Conservation (phyloP, 805 yeast species). For the Starmera caribaea region DNA sequence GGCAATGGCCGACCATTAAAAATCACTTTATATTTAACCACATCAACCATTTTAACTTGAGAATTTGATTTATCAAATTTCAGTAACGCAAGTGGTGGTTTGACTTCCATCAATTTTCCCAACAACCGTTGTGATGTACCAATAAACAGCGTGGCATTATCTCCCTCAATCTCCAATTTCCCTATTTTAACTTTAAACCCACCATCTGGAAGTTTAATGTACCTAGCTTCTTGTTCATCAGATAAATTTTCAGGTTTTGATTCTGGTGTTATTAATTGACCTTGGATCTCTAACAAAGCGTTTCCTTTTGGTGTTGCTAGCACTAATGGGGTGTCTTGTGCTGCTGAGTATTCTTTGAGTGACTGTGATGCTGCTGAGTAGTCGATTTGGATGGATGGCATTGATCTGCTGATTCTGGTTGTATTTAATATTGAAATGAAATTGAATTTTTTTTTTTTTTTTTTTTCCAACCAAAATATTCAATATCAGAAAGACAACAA, state of each 20-base stretch:
- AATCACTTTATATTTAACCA: conserved; percentile 47
- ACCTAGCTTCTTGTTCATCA: conserved; percentile 25
- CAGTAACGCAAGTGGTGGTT: conserved; percentile 57
- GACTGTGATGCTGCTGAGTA: background rate
- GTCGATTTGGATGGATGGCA: conserved; percentile 1
- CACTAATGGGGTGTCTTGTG: background rate
- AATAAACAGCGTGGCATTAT: conserved; percentile 46
- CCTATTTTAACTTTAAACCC: conserved; percentile 44
- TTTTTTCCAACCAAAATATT: too few species aligned
- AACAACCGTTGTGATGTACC: conserved; percentile 64
- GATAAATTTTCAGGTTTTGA: conserved; percentile 22
- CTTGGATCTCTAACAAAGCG: conserved; percentile 61
- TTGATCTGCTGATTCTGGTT: background rate
- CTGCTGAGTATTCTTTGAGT: background rate
- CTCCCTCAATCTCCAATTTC: conserved; percentile 32
- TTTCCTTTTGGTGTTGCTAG: conserved; percentile 29
- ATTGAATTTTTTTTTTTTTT: too few species aligned
- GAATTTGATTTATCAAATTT: conserved; percentile 23
- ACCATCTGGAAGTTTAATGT: conserved; percentile 22
- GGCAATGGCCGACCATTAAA: conserved; percentile 70
- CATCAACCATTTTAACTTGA: conserved; percentile 37
- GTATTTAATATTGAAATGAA: too few species aligned
- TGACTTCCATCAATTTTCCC: conserved; percentile 49
- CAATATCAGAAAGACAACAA: too few species aligned
- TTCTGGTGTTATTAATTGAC: conserved; percentile 48